These are phyloP conservation scores for Colletotrichum sp. DNA, from an alignment of 2,329 filamentous ascomycete species.

Conservation along the genomic window DNA sequence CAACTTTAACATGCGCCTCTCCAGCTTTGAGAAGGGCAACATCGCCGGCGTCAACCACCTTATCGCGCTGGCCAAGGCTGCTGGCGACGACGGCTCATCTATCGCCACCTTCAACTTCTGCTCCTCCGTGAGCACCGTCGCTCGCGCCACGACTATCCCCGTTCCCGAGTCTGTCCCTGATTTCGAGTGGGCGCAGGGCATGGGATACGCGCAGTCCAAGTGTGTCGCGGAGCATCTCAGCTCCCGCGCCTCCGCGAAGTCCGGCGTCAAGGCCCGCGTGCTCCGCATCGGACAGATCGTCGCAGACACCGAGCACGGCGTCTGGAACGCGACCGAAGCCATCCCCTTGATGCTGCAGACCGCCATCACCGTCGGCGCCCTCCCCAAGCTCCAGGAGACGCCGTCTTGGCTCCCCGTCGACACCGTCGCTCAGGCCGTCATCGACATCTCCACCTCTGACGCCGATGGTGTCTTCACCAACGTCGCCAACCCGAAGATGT, in stretches of 20 bases:
- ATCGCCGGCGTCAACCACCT: slow-evolving; percentile 50
- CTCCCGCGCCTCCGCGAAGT: slow-evolving; percentile 31
- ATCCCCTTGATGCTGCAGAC: slow-evolving; percentile 57
- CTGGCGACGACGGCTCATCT: not conserved
- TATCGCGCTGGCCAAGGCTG: slow-evolving; percentile 35
- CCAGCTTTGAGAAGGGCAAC: slow-evolving; percentile 53
- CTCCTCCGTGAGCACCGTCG: slow-evolving; percentile 52
- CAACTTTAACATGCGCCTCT: slow-evolving; percentile 59
- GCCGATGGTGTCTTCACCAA: slow-evolving; percentile 44
- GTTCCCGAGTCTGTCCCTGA: slow-evolving; percentile 40
- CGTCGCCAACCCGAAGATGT: slow-evolving; percentile 49
- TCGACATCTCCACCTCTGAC: slow-evolving; percentile 39
- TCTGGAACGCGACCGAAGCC: slow-evolving; percentile 57
- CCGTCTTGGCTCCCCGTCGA: slow-evolving; percentile 53
- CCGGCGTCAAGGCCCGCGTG: slow-evolving; percentile 36
- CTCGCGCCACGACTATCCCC: slow-evolving; percentile 29
- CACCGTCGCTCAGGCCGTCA: slow-evolving; percentile 41
- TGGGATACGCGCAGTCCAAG: slow-evolving; percentile 50
- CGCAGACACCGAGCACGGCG: slow-evolving; percentile 48
- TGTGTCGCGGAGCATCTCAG: slow-evolving; percentile 44
- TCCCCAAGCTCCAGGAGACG: slow-evolving; percentile 50
- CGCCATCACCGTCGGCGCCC: slow-evolving; percentile 43
- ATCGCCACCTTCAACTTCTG: slow-evolving; percentile 49
- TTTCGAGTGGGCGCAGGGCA: slow-evolving; percentile 40
- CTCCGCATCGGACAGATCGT: slow-evolving; percentile 57